Base-by-base conservation (phyloP, 257 asterid species). In the Solanum piurae region DNA sequence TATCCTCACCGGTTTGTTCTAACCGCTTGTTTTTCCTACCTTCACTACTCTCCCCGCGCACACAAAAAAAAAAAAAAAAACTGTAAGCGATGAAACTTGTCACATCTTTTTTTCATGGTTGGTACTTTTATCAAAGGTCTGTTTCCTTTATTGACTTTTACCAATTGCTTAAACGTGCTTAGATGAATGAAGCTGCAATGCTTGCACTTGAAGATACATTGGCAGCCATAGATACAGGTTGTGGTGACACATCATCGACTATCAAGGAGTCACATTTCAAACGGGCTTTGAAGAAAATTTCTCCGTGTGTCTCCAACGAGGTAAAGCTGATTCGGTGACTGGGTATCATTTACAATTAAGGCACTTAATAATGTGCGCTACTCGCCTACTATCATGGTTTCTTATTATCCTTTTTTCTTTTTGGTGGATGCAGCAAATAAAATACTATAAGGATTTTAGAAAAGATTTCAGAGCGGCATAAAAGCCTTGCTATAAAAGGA, bases 101-200 rank as follows among this genome's bases (percentile, higher is more conserved):
- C 29, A 1, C 79, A 73, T 34, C 23, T 34, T 42, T 38, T 23
- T 87, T 21, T 40, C 36, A 79, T 6, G 40, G 52, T 29, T 60
- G 36, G 58, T 80, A 58, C 33, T 68, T 27, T 25, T 68, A 34
- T 77, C 62, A 37, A 42, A 25, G 52, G 83, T 23, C 37, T 60
- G 80, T 49, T 13, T 37, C 49, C 31, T 75, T 29, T 66, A 37
- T 46, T 52, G 83, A n/a, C 72, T 74, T 74, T 34, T 7, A 64
- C 72, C 34, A 16, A 76, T 36, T 66, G 21, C 85, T 68, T 29
- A 34, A 38, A 40, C 31, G 33, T 44, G 23, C 18, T 69, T 46
- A 95, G 95, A 92, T 96, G 93, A 83, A 91, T 69, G 94, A 93
- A 80, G 99, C 98, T 66, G 92, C 92, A 29, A 88, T 92, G 94